Conservation (phyloP, 1,284 basidiomycete genomes). For the Coriolopsis trogii region DNA sequence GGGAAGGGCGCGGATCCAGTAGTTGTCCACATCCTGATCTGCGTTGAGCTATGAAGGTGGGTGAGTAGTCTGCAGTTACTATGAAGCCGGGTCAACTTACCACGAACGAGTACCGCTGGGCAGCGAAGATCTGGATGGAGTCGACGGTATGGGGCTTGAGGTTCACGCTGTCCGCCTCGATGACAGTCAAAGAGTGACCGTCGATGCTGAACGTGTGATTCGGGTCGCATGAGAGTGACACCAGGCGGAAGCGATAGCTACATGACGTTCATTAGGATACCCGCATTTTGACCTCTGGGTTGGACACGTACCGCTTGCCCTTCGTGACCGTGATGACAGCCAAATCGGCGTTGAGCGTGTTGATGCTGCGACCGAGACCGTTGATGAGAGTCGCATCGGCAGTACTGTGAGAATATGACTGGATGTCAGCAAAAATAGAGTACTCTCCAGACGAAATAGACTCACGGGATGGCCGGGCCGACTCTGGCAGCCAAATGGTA, state of each 20-base stretch:
- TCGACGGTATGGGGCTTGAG: constrained; percentile 38
- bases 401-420: too few species aligned
- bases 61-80: not conserved
- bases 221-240: constrained; percentile 48
- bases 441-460: not conserved
- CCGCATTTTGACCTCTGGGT: constrained; percentile 12
- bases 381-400: constrained; percentile 52
- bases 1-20: constrained; percentile 31
- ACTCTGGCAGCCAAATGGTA: constrained; percentile 26
- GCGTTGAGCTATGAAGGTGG: constrained; percentile 13
- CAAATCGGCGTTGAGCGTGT: constrained; percentile 28
- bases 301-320: constrained; percentile 35
- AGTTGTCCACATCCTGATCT: constrained; percentile 19
- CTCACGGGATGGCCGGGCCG: constrained; percentile 25
- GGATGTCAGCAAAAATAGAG: not conserved
- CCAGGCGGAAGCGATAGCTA: constrained; percentile 44
- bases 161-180: constrained; percentile 37
- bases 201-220: constrained; percentile 39
- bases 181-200: constrained; percentile 38
- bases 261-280: not conserved
- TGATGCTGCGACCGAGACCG: constrained; percentile 39
- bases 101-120: constrained; percentile 39
- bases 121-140: constrained; percentile 38
- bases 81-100: not conserved
- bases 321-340: constrained; percentile 35